Conservation (phyloP, 1,284 basidiomycete species). For the Cryptococcus hybrid region DNA sequence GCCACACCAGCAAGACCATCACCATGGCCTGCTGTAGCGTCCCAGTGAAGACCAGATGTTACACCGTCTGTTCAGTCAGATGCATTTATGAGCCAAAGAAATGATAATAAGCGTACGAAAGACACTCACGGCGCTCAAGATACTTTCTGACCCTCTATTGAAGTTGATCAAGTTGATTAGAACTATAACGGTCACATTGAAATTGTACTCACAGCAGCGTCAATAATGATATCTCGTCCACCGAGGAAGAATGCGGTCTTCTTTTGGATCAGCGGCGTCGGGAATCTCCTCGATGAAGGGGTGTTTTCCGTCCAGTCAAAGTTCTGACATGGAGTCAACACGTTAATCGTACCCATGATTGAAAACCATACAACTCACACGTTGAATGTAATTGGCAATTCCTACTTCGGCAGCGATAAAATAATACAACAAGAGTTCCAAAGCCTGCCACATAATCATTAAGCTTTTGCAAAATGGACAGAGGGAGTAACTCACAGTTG, state of each 20-base stretch:
- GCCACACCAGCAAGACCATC: conserved; percentile 63
- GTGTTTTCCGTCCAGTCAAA: conserved; percentile 77
- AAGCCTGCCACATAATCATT: conserved; percentile 53
- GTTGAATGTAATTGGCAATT: conserved; percentile 76
- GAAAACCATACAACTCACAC: conserved; percentile 44
- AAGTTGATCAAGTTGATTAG: too few relatives aligned
- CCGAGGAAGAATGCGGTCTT: conserved; percentile 67
- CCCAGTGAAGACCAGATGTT: conserved; percentile 65
- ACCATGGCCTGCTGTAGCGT: conserved; percentile 68
- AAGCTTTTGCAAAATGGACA: background rate
- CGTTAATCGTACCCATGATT: background rate
- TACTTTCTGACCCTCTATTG: conserved; percentile 68
- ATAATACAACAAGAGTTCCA: conserved; percentile 77
- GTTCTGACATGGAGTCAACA: conserved; percentile 17
- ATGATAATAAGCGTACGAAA: too few relatives aligned
- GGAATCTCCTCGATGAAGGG: conserved; percentile 82
- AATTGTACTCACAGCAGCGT: conserved; percentile 51
- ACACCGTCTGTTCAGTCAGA: conserved; percentile 60
- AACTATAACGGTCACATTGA: too few relatives aligned
- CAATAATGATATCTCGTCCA: conserved; percentile 73
- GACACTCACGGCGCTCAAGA: conserved; percentile 54
- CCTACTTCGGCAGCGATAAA: conserved; percentile 83
- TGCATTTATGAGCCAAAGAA: conserved; percentile 3
- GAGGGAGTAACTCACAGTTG: conserved; percentile 54
- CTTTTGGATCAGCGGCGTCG: conserved; percentile 57